These are phyloP conservation scores for Tricladium varicosporioides DNA, from an alignment of 2,329 filamentous ascomycete species.

Conservation along the genomic window DNA sequence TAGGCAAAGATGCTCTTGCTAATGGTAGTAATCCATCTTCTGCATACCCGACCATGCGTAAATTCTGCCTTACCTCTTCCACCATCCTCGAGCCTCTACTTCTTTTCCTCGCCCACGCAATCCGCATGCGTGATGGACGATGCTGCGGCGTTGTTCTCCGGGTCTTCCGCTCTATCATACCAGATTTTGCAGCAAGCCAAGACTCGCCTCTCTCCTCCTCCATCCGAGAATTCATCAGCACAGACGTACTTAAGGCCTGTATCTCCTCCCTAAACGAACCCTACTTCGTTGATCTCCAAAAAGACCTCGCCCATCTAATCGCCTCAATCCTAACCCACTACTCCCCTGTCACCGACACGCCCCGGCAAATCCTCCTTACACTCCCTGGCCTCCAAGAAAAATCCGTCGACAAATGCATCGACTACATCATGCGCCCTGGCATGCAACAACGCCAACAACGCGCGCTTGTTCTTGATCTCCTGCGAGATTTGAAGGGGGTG, in stretches of 20 bases:
- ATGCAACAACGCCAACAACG: slow-evolving; percentile 74
- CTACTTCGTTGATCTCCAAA: slow-evolving; percentile 95
- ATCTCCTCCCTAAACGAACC: slow-evolving; percentile 90
- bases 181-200: slow-evolving; percentile 64
- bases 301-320: slow-evolving; percentile 84
- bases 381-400: slow-evolving; percentile 72
- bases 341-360: slow-evolving; percentile 64
- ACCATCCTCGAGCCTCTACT: slow-evolving; percentile 84
- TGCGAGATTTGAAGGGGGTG: slow-evolving; percentile 84
- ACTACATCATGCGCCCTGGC: slow-evolving; percentile 55
- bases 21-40: slow-evolving; percentile 22
- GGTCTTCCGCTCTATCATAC: slow-evolving; percentile 81
- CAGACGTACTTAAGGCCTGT: slow-evolving; percentile 84
- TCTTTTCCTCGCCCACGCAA: slow-evolving; percentile 85
- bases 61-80: slow-evolving; percentile 77
- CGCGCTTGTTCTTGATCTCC: slow-evolving; percentile 75
- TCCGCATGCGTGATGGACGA: slow-evolving; percentile 85
- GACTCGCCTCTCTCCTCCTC: slow-evolving; percentile 50
- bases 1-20: slow-evolving; percentile 31
- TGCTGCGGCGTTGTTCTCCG: slow-evolving; percentile 84
- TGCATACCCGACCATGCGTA: slow-evolving; percentile 60
- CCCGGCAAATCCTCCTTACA: slow-evolving; percentile 71
- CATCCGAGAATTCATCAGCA: slow-evolving; percentile 86
- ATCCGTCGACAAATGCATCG: slow-evolving; percentile 64
- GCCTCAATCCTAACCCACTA: slow-evolving; percentile 82